A percentile compares a stretch with the other conserved stretches of the same genome.
Evolutionary conservation across 441 rosid genomes (phyloP).

Genomic region (Pelargonium cotyledonis): DNA sequence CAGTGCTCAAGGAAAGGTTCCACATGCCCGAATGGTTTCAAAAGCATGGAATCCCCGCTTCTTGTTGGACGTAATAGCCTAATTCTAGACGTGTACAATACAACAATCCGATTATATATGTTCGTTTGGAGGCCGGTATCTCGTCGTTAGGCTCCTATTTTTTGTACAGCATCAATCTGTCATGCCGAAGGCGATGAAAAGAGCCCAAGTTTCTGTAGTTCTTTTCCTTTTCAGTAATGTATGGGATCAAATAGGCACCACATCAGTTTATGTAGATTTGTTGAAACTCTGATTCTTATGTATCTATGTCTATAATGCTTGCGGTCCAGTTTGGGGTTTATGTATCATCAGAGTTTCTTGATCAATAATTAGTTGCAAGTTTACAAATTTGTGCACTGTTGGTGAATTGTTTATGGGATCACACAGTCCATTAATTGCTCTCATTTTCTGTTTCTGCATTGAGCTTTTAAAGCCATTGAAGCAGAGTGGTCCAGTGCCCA

Average conservation of each 20-base stretch:
- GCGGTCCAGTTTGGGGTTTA: conserved; percentile 11
- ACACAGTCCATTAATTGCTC: too few relatives aligned
- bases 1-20: conserved; percentile 60
- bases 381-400: too few relatives aligned
- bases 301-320: conserved; percentile 28
- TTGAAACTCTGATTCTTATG: conserved; percentile 23
- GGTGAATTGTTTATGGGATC: too few relatives aligned
- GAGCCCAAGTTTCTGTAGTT: conserved; percentile 8
- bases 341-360: too few relatives aligned
- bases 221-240: too few relatives aligned
- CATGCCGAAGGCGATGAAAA: conserved; percentile 18
- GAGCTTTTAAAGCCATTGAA: too few relatives aligned
- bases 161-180: conserved; percentile 25
- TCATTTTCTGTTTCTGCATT: too few relatives aligned
- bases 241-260: conserved; percentile 14
- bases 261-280: conserved; percentile 21
- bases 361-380: too few relatives aligned
- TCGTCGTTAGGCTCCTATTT: conserved; percentile 16
- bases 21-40: conserved; percentile 96
- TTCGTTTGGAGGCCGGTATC: conserved; percentile 21
- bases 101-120: conserved; percentile 3
- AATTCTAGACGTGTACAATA: conserved; percentile 15
- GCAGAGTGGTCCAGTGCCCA: too few relatives aligned
- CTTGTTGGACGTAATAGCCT: conserved; percentile 32
- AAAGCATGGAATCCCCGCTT: conserved; percentile 78